A percentile compares a stretch with the other conserved stretches of the same genome.
Evolutionary conservation across 2,329 filamentous ascomycete species (phyloP).

Genomic region (Aspergillaceae sp.): DNA sequence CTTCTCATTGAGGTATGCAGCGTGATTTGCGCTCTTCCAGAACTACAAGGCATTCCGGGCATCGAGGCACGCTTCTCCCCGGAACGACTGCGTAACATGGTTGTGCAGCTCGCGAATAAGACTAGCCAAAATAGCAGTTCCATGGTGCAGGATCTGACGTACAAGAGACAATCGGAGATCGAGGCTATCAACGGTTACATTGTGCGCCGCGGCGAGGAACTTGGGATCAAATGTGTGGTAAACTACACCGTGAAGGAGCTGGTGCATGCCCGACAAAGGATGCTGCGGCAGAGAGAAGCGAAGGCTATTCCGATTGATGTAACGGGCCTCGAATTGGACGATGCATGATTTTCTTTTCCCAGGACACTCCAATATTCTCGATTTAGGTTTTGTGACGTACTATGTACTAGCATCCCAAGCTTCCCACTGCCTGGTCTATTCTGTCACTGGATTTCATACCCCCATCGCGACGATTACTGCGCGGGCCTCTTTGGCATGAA

Average conservation of each 20-base stretch:
- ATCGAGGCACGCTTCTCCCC: slow-evolving; percentile 52
- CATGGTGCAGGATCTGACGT: slow-evolving; percentile 59
- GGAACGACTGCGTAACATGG: slow-evolving; percentile 53
- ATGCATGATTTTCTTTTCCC: neutral
- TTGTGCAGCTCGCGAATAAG: slow-evolving; percentile 45
- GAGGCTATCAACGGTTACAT: slow-evolving; percentile 87
- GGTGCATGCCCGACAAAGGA: slow-evolving; percentile 60
- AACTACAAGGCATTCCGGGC: slow-evolving; percentile 56
- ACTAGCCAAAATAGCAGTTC: slow-evolving; percentile 53
- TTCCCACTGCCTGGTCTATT: slow-evolving; percentile 12
- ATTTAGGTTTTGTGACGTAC: too few relatives aligned
- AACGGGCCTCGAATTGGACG: slow-evolving; percentile 3
- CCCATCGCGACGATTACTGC: slow-evolving; percentile 17
- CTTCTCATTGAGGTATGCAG: slow-evolving; percentile 65
- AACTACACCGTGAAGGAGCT: slow-evolving; percentile 66
- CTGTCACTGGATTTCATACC: slow-evolving; percentile 1
- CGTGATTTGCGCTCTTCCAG: slow-evolving; percentile 66
- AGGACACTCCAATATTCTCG: too few relatives aligned
- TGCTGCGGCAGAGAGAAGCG: slow-evolving; percentile 29
- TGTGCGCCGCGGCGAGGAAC: slow-evolving; percentile 58
- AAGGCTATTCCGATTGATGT: slow-evolving; percentile 26
- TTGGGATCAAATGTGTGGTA: slow-evolving; percentile 62
- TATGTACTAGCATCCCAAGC: slow-evolving; percentile 19
- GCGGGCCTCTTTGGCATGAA: slow-evolving; percentile 28
- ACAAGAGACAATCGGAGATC: slow-evolving; percentile 61